Evolutionary conservation across 2,329 filamentous ascomycete genomes (phyloP), one percentile per base, ranked within the genome.

Genomic region (Leptographium lundbergii): DNA sequence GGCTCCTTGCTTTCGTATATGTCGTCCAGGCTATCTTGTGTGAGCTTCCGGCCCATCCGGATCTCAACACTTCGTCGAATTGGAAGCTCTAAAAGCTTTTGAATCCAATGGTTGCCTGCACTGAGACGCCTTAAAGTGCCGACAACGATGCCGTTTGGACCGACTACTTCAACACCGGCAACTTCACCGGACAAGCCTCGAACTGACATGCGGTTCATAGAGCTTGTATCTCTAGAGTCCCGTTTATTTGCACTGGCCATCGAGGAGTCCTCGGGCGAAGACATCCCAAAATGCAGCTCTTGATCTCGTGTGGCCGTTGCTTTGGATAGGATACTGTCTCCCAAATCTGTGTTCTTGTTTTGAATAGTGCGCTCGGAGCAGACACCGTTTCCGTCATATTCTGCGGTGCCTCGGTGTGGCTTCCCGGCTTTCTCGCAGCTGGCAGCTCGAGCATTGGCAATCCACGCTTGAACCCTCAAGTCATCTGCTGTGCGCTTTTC

Each of bases 21-120:
- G 32, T 65, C 69, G 3, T 71, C 67, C 10, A 77, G 68, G 7
- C 73, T 69, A 3, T 71, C 66, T 3, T 68, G 63, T 13, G 69
- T 72, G 58, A 78, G 75, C n/a, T 71, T 73, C 22, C 74, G 67
- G 14, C 72, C 72, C 5, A 67, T 67, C 1, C 76, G 75, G 29
- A 78, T 72, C 60, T 70, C 71, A 57, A 77, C 71, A 0, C 65
- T 65, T 13, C 75, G 70, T 62, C 67, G 68, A 50, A 78, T 64
- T 2, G 74, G 71, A 2, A 73, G 58, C 14, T 69, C 62, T 22
- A 72, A 67, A 13, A 77, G 69, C 9, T 63, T 59, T 14, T 71
- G 65, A 4, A 75, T 68, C 67, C 71, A 74, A n/a, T 70, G 69
- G 56, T 77, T 77, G 64, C 70, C 69, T 0, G 68, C 66, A 24